Evolutionary conservation across 345 rosid species (phyloP), one percentile per base, ranked within the genome.

Genomic region (Hypericum perforatum): DNA sequence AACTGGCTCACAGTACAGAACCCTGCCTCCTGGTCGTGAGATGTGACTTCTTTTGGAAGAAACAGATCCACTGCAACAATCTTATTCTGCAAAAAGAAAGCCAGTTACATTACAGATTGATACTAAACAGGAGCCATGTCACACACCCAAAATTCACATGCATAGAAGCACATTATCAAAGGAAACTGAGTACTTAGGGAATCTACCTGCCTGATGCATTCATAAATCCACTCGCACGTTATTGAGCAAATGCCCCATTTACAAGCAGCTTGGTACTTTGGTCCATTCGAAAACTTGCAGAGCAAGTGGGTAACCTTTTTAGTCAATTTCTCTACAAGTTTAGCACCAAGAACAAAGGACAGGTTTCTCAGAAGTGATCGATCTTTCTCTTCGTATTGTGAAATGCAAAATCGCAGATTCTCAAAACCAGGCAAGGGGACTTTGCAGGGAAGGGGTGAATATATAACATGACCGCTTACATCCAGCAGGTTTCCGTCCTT

Each of bases 361-460:
- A 92, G 63, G 67, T 85, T 92, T 71, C 73, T 80, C 55, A 88
- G 67, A 16, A 88, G 88, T 68, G 59, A 9, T 69, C 74, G 74
- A 45, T 92, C 95, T 77, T 75, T 91, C 65, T 62, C 95, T 53
- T 83, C 86, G 45, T 78, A 77, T 60, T 85, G 94, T 43, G 96
- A 92, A 72, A 77, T 74, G 67, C 95, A 92, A 71, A 92, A 70
- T 53, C 86, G 74, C 48, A 88, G 68, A 50, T 64, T 76, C 76
- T 78, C 71, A 60, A 92, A 88, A 60, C 89, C 95, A 63, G 79
- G 91, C 69, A 92, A 76, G 58, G 98, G 96, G 71, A 69, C 70
- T 68, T 52, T 78, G 75, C 96, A 88, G 57, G 81, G 78, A 65
- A 92, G 89, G 52, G 96, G 96, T 22, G 98, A 81, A 79, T 80